Evolutionary conservation across 192 early-diverging fungal species (phyloP), one percentile per base, ranked within the genome.

Genomic region (Helicostylum pulchrum): DNA sequence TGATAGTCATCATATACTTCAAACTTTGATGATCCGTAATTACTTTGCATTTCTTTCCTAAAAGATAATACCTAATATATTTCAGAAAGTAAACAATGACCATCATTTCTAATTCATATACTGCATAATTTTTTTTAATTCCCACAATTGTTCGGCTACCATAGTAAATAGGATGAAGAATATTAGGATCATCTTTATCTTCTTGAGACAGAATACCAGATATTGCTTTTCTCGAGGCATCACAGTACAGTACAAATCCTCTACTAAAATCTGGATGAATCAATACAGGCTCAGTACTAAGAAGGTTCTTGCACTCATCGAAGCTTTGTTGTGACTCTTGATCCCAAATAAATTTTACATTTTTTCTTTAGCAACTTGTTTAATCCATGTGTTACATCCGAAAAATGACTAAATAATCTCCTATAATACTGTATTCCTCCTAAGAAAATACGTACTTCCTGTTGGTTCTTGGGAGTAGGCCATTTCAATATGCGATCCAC

Each of bases 401-500:
- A 42, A 34, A 49, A 72, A 9, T 19, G 15, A 3, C 43, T 31
- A 12, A 72, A 48, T 45, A 66, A 66, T 1, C 12, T 1, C 4
- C 53, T 48, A 49, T 62, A 72, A 20, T 54, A 52, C 6, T 49
- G 44, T 12, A 39, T 44, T 2, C 62, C 2, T 2, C 64, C 64
- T 10, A 65, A 32, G 44, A 65, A 71, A 23, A 31, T 48, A 34
- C 47, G 23, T 15, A 65, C 20, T 6, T 53, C 62, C 4, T 5
- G 12, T 10, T 30, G 17, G 14, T 46, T 30, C 1, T 0, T 5
- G 3, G 62, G 62, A 21, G 9, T 19, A 0, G 58, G 64, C 23
- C 14, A 53, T 17, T 36, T 10, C 21, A 21, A 4, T 17, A 70
- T 62, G 8, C 53, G 4, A 0, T 43, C n/a, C 2, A 49, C 43